Conservation (phyloP, 2,329 filamentous ascomycete species). For the Leptodontidium sp. region DNA sequence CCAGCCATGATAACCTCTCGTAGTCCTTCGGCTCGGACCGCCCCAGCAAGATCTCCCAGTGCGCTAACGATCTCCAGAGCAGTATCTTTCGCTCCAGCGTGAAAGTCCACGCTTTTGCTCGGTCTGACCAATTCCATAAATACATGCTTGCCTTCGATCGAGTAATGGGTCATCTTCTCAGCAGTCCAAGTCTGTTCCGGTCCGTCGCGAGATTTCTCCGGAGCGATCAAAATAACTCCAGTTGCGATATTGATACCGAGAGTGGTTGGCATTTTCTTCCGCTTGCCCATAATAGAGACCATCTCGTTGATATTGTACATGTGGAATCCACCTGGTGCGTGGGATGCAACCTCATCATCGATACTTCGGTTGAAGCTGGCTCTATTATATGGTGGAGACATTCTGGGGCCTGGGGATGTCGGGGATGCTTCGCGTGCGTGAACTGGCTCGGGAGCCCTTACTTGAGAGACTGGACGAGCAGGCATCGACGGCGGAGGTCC, state of each 20-base stretch:
- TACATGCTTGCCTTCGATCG: conserved; percentile 96
- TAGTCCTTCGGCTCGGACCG: conserved; percentile 81
- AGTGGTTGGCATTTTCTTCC: conserved; percentile 98
- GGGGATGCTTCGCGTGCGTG: conserved; percentile 48
- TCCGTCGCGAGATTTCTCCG: conserved; percentile 82
- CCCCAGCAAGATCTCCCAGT: conserved; percentile 88
- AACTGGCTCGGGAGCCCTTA: conserved; percentile 50
- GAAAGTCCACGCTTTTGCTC: conserved; percentile 95
- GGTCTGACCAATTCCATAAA: conserved; percentile 93
- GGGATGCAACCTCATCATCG: conserved; percentile 54
- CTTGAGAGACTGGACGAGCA: conserved; percentile 65
- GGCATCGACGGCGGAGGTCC: conserved; percentile 68
- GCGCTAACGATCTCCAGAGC: conserved; percentile 91
- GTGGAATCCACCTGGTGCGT: conserved; percentile 83
- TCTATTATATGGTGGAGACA: conserved; percentile 64
- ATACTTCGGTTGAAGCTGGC: conserved; percentile 50
- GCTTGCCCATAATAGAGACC: conserved; percentile 95
- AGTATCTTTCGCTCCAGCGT: conserved; percentile 96
- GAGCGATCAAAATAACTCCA: conserved; percentile 88
- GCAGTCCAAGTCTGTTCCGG: conserved; percentile 92
- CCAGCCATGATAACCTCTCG: conserved; percentile 87
- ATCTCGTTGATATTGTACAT: conserved; percentile 98
- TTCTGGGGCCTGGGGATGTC: conserved; percentile 50
- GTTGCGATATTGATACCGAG: conserved; percentile 91
- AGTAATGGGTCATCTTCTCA: conserved; percentile 96